A percentile compares a stretch with the other conserved stretches of the same genome.
Conservation (phyloP, 305 asterid species). For the Lippia alba region DNA sequence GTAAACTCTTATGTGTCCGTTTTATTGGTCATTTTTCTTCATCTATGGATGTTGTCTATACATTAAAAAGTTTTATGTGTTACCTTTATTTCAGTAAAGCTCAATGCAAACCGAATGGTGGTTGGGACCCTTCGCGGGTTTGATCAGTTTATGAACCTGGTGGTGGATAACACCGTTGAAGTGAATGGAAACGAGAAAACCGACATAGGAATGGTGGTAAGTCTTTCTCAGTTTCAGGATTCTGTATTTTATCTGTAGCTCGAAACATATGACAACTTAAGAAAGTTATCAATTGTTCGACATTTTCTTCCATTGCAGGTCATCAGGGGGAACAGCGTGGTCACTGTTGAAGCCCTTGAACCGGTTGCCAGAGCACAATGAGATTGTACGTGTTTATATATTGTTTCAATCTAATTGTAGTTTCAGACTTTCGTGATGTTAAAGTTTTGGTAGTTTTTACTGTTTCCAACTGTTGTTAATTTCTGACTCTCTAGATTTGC, state of each 20-base stretch:
- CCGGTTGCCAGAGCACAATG: slow-evolving; percentile 72
- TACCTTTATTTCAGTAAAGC: slow-evolving; percentile 60
- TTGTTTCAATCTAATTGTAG: slow-evolving; percentile 11
- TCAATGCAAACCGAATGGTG: slow-evolving; percentile 91
- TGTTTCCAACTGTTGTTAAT: not conserved
- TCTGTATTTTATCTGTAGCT: not conserved
- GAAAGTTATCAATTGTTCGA: not conserved
- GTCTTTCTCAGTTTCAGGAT: not conserved
- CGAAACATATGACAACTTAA: not conserved
- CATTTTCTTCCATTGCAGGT: slow-evolving; percentile 53
- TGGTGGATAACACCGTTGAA: slow-evolving; percentile 90
- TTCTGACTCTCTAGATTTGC: not conserved
- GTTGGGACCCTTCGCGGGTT: slow-evolving; percentile 96
- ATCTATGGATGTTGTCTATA: not conserved
- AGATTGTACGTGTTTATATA: slow-evolving; percentile 24
- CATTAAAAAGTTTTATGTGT: not conserved
- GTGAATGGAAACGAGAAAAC: slow-evolving; percentile 81
- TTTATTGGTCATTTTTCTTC: not conserved
- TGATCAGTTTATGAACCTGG: slow-evolving; percentile 97
- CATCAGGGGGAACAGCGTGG: slow-evolving; percentile 91
- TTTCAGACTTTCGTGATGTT: slow-evolving; percentile 8
- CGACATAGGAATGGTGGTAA: slow-evolving; percentile 94
- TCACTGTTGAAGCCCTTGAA: slow-evolving; percentile 92
- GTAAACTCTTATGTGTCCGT: not conserved
- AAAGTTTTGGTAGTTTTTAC: slow-evolving; percentile 19